These are phyloP conservation scores for Stagonosporopsis rhizophila DNA, from an alignment of 2,329 filamentous ascomycete species.

Conservation along the genomic window DNA sequence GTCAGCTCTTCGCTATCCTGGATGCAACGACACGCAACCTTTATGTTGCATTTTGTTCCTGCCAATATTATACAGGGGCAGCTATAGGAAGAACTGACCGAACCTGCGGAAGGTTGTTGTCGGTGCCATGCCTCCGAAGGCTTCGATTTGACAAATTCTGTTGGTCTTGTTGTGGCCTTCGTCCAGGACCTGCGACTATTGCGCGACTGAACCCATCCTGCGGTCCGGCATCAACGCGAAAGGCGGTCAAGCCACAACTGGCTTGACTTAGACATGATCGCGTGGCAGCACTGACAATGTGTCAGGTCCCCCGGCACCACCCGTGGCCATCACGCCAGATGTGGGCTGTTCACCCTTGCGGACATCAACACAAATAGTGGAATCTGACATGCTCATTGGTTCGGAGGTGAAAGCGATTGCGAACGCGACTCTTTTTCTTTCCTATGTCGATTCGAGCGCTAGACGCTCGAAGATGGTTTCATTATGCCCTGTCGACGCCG, in stretches of 20 bases:
- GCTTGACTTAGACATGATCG: background rate
- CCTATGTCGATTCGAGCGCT: background rate
- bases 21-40: background rate
- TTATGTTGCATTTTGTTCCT: background rate
- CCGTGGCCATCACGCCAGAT: slow-evolving; percentile 9
- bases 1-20: background rate
- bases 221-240: background rate
- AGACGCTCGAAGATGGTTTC: background rate
- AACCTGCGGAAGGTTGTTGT: background rate
- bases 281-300: background rate
- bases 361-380: background rate
- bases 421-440: background rate
- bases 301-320: too few relatives aligned
- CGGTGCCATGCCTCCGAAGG: background rate
- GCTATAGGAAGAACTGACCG: background rate
- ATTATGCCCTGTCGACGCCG: background rate
- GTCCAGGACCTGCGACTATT: background rate
- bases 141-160: background rate
- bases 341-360: slow-evolving; percentile 1
- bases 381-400: background rate
- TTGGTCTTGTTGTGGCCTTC: background rate
- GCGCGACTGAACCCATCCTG: background rate
- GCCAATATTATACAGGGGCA: background rate
- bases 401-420: background rate
- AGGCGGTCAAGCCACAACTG: background rate